Evolutionary conservation across 2,329 filamentous ascomycete genomes (phyloP).

Genomic region (Botrytis tulipae): DNA sequence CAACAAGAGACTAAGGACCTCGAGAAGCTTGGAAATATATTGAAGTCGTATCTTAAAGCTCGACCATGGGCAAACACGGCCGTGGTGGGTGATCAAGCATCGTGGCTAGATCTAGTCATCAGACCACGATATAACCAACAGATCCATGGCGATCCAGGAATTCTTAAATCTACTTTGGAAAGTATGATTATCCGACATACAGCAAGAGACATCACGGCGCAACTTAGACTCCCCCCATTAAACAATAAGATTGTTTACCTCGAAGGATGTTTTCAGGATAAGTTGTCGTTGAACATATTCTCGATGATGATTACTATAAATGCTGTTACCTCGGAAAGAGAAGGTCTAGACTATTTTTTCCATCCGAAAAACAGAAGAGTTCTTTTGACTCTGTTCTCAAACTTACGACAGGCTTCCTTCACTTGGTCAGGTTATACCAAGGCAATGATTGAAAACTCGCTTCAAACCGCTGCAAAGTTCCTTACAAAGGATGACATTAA

Average conservation of each 20-base stretch:
- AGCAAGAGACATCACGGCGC: constrained; percentile 63
- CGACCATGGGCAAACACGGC: constrained; percentile 72
- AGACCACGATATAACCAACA: constrained; percentile 52
- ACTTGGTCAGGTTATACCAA: constrained; percentile 73
- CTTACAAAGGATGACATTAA: constrained; percentile 59
- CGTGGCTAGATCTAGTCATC: constrained; percentile 74
- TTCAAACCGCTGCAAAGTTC: constrained; percentile 68
- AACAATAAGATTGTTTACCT: constrained; percentile 70
- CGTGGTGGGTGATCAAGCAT: constrained; percentile 52
- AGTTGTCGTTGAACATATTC: constrained; percentile 79
- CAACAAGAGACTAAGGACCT: constrained; percentile 62
- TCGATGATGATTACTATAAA: constrained; percentile 82
- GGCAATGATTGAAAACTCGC: constrained; percentile 59
- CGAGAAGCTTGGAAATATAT: constrained; percentile 62
- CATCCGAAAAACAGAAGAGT: constrained; percentile 69
- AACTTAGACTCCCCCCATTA: constrained; percentile 68
- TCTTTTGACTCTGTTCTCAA: constrained; percentile 68
- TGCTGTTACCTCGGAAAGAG: constrained; percentile 80
- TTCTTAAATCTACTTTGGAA: constrained; percentile 68
- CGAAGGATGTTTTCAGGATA: constrained; percentile 82
- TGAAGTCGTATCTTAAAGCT: constrained; percentile 70
- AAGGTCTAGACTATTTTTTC: constrained; percentile 85
- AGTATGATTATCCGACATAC: constrained; percentile 79
- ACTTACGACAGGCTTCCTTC: constrained; percentile 80
- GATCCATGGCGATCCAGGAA: constrained; percentile 57